Base-by-base conservation (phyloP, 805 yeast genomes). In the Hanseniaspora mollemarum region DNA sequence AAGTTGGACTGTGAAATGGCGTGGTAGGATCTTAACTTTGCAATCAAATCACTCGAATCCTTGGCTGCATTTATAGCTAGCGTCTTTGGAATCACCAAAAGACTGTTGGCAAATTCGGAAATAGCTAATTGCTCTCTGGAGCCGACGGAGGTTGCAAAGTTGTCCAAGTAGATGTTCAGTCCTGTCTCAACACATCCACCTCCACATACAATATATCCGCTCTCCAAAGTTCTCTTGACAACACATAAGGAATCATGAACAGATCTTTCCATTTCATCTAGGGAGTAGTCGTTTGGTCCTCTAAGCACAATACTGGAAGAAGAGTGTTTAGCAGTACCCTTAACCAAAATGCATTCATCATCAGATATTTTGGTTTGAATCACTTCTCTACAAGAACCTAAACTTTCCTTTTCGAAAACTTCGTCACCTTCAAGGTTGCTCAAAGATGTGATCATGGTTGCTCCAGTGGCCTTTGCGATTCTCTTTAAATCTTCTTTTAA, bases 131-230 rank as follows among this genome's bases (percentile, higher is more conserved):
- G 98, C 67, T 92, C 98, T 62, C 98, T 79, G 18, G 96, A 86
- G 2, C 97, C 96, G 46, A 92, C 90, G 0, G 97, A 87, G 8
- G 97, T 92, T 45, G 98, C 98, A 67, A 92, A 92, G 65, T 86
- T 90, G 67, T 92, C 98, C 64, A 92, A 73, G 66, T 86, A 92
- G 49, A 92, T 87, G 70, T 87, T 88, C 62, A 92, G 75, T 2
- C 97, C 97, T 46, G 95, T 76, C 70, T 92, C 99, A 32, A 92
- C 98, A n/a, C 95, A 94, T 54, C 99, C 99, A 57, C 99, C 99
- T 55, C 99, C 99, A 39, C 98, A 97, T 5, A 92, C 98, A 53
- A 94, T 88, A 57, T 76, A 70, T 19, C 96, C 97, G 61, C 90
- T 80, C 68, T 92, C 98, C 58, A 94, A 75, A 12, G 97, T 87